Conservation (phyloP, 306 rosid genomes). For the Cucurbita maxima region DNA sequence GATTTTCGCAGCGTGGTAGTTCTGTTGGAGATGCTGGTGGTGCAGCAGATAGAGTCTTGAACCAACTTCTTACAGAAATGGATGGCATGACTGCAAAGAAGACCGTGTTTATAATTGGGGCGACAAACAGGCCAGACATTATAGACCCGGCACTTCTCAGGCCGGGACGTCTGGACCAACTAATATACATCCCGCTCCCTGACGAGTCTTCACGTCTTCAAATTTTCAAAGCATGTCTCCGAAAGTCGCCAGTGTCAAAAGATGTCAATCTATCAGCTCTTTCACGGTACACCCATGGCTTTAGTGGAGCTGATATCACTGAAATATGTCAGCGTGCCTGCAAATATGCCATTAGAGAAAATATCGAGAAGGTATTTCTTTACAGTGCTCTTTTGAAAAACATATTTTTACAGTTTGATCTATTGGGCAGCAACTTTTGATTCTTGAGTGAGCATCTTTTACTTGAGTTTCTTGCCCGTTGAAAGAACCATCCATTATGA, state of each 20-base stretch:
- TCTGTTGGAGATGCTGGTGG: constrained; percentile 61
- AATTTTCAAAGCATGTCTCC: constrained; percentile 57
- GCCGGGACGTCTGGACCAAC: constrained; percentile 59
- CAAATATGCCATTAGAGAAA: constrained; percentile 57
- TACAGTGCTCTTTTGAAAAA: neutral
- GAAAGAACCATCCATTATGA: neutral
- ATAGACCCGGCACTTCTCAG: constrained; percentile 59
- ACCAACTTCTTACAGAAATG: constrained; percentile 66
- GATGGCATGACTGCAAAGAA: constrained; percentile 64
- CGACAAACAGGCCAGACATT: constrained; percentile 61
- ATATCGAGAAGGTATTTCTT: constrained; percentile 43
- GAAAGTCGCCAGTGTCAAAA: constrained; percentile 49
- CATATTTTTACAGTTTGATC: neutral
- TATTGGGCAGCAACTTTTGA: neutral
- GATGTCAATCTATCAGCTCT: constrained; percentile 46
- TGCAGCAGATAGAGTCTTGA: constrained; percentile 59
- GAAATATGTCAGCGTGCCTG: constrained; percentile 68
- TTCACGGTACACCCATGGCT: constrained; percentile 42
- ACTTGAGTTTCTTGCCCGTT: neutral
- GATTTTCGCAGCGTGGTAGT: constrained; percentile 34
- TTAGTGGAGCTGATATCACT: constrained; percentile 58
- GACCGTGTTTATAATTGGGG: constrained; percentile 58
- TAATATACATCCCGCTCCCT: constrained; percentile 53
- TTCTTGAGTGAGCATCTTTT: neutral
- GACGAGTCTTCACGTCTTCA: constrained; percentile 51